Conservation (phyloP, 148 eudicot genomes). For the Rhododendron henanense region DNA sequence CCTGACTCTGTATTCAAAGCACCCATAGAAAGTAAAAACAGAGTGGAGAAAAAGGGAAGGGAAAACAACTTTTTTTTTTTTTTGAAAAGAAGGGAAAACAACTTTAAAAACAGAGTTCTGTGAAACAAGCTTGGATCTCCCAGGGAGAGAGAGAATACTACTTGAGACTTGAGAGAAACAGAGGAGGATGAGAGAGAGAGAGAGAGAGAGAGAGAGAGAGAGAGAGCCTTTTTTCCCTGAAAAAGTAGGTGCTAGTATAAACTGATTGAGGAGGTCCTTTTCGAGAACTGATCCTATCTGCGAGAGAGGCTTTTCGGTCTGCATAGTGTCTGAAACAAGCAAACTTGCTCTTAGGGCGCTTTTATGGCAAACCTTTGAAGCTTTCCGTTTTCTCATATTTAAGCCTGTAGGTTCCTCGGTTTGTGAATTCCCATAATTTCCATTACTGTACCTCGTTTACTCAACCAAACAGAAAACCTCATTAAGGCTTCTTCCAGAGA, state of each 20-base stretch:
- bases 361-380: not conserved
- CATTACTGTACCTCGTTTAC: not conserved
- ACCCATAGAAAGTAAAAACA: not conserved
- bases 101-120: not conserved
- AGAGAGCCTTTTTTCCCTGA: constrained; percentile 11
- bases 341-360: not conserved
- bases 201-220: constrained; percentile 22
- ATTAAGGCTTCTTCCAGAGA: not conserved
- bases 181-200: constrained; percentile 13
- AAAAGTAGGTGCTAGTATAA: not conserved
- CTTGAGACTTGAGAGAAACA: constrained; percentile 17
- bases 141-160: constrained; percentile 16
- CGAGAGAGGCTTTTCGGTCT: not conserved
- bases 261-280: not conserved
- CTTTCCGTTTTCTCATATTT: not conserved
- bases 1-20: not conserved
- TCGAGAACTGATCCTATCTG: not conserved
- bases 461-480: not conserved
- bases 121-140: not conserved
- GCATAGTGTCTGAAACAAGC: not conserved
- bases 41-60: not conserved
- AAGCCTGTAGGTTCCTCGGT: not conserved
- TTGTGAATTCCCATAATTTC: not conserved
- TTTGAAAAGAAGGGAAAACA: not conserved
- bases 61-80: not conserved